Percentiles rank a stretch among this genome's conserved stretches.
Evolutionary conservation across 108 stramenopile genomes (phyloP).

Genomic region (Skeletonema menzelii): DNA sequence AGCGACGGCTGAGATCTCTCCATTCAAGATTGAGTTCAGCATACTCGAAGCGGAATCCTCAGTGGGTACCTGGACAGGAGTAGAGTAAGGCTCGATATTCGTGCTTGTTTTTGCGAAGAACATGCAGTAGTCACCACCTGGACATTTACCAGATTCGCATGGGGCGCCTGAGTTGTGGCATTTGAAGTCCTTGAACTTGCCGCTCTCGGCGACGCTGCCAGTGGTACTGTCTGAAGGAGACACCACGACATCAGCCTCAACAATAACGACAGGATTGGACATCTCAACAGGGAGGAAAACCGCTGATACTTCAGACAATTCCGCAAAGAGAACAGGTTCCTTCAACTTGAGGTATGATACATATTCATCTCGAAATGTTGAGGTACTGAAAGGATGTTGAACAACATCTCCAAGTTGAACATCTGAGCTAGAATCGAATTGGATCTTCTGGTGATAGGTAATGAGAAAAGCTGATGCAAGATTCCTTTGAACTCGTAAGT

Average conservation of each 20-base stretch:
- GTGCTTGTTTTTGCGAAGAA: slow-evolving; percentile 19
- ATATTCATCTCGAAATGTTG: slow-evolving; percentile 17
- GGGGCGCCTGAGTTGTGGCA: slow-evolving; percentile 24
- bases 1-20: slow-evolving; percentile 1
- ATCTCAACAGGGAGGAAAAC: slow-evolving; percentile 24
- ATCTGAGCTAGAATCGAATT: slow-evolving; percentile 4
- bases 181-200: slow-evolving; percentile 20
- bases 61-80: not conserved
- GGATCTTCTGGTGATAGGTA: slow-evolving; percentile 32
- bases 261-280: not conserved
- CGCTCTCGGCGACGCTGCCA: not conserved
- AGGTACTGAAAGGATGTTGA: slow-evolving; percentile 30
- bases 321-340: slow-evolving; percentile 18
- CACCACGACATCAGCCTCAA: not conserved
- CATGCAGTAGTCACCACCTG: slow-evolving; percentile 22
- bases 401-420: slow-evolving; percentile 20
- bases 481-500: slow-evolving; percentile 7
- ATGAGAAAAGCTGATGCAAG: slow-evolving; percentile 21
- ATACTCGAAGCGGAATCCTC: slow-evolving; percentile 17
- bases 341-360: slow-evolving; percentile 26
- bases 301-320: slow-evolving; percentile 24
- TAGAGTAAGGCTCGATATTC: slow-evolving; percentile 20
- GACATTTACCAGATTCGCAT: slow-evolving; percentile 25
- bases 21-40: slow-evolving; percentile 12
- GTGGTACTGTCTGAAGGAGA: not conserved